phyloP scores from a whole-genome alignment of 371 early-diverging fungal species.

The Hamiltosporidium tvaerminnensis region DNA sequence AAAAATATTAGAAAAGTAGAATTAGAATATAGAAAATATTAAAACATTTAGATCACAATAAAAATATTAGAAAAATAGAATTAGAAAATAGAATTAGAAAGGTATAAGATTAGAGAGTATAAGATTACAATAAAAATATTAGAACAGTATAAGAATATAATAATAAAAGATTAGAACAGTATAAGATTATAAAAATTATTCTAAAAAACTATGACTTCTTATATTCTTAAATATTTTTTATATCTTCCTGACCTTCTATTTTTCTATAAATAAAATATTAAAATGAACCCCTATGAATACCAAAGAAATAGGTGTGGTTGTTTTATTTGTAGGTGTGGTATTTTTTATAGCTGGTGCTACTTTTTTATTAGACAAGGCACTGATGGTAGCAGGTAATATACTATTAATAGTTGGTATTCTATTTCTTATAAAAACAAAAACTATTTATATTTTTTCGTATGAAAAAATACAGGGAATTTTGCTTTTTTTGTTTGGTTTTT shows the following conservation, averaged over 20 bases:
- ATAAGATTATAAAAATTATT: no score
- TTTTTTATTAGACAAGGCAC: conserved; percentile 30
- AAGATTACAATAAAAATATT: no score
- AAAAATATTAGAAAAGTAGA: not conserved
- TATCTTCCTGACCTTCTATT: not conserved
- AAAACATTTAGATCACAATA: no score
- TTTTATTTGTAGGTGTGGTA: conserved; percentile 17
- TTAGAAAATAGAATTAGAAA: no score
- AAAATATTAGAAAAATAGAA: no score
- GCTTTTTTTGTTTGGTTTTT: conserved; percentile 23
- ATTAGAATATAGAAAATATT: no score
- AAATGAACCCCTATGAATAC: conserved; percentile 8
- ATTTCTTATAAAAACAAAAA: conserved; percentile 13
- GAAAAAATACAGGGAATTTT: conserved; percentile 24
- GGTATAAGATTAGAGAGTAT: no score
- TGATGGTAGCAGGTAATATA: conserved; percentile 31
- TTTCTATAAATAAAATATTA: not conserved
- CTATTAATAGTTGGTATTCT: conserved; percentile 22
- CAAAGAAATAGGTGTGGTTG: conserved; percentile 25
- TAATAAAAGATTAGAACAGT: no score
- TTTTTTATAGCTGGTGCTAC: conserved; percentile 22
- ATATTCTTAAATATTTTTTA: not conserved
- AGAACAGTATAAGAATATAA: no score
- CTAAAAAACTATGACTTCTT: not conserved
- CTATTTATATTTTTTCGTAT: conserved; percentile 8